phyloP scores from a whole-genome alignment of 1,284 basidiomycete species.

The Boletus holoroseus region DNA sequence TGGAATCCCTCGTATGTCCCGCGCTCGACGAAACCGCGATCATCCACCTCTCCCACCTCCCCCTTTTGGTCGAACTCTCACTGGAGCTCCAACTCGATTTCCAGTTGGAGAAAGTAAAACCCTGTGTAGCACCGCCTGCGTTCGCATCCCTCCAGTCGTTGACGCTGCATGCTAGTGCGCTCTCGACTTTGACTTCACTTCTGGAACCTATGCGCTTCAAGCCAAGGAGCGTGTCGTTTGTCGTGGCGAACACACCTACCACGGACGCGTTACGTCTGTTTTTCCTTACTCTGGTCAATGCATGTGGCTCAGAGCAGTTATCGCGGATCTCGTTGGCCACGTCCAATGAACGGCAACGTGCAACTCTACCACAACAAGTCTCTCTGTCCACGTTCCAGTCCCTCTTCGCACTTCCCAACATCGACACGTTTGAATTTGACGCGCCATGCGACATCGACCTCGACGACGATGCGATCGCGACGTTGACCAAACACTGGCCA shows the following conservation, averaged over 20 bases:
- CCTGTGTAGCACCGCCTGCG: conserved; percentile 13
- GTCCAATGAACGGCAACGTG: background rate
- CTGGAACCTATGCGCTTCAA: conserved; percentile 18
- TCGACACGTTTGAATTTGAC: conserved; percentile 18
- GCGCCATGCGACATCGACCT: conserved; percentile 16
- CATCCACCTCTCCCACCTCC: conserved; percentile 23
- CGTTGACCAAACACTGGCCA: conserved; percentile 21
- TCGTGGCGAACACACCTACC: conserved; percentile 11
- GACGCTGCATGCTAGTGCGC: conserved; percentile 5
- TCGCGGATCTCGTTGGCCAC: conserved; percentile 11
- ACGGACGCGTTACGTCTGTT: conserved; percentile 21
- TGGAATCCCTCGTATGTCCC: conserved; percentile 20
- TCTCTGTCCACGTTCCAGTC: conserved; percentile 19
- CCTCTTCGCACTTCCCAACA: conserved; percentile 14
- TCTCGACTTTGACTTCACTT: conserved; percentile 21
- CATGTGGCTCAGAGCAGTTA: conserved; percentile 18
- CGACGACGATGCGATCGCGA: conserved; percentile 16
- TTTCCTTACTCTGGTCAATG: conserved; percentile 17
- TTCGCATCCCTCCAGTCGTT: conserved; percentile 15
- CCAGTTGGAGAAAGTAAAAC: conserved; percentile 14
- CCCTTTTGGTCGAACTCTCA: conserved; percentile 16
- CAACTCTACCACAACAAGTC: conserved; percentile 3
- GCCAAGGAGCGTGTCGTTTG: conserved; percentile 18
- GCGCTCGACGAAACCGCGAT: conserved; percentile 24
- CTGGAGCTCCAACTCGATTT: conserved; percentile 16